Percentiles rank a stretch among this genome's conserved stretches.
phyloP scores from a whole-genome alignment of 2,329 filamentous ascomycete genomes.

The Shiraia sp. region DNA sequence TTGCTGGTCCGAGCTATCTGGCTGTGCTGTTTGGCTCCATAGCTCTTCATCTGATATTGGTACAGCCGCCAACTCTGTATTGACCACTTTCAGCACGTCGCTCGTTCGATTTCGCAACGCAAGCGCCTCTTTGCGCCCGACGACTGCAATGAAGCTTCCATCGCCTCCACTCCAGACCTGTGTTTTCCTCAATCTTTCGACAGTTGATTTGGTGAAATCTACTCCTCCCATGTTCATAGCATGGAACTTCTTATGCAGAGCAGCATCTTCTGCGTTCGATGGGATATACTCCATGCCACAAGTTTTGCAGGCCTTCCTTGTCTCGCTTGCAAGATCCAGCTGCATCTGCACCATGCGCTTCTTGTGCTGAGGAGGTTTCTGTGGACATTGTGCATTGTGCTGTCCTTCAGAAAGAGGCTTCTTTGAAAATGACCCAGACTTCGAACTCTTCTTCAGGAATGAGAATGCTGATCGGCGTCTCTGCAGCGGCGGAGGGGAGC shows the following conservation, averaged over 20 bases:
- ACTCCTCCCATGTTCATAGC: constrained; percentile 64
- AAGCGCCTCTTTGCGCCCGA: constrained; percentile 58
- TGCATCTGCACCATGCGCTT: constrained; percentile 61
- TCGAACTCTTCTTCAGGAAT: constrained; percentile 44
- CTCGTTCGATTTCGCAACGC: constrained; percentile 60
- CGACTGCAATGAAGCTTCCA: constrained; percentile 59
- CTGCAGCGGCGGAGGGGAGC: constrained; percentile 27
- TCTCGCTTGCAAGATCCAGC: constrained; percentile 61
- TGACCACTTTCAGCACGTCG: constrained; percentile 61
- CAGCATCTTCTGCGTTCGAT: constrained; percentile 63
- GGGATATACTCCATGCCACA: constrained; percentile 71
- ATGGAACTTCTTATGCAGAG: constrained; percentile 67
- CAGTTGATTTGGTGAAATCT: constrained; percentile 62
- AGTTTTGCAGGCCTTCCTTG: constrained; percentile 60
- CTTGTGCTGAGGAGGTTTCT: constrained; percentile 30
- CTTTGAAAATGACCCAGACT: constrained; percentile 14
- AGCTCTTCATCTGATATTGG: constrained; percentile 61
- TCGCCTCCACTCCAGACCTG: constrained; percentile 54
- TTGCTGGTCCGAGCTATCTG: constrained; percentile 1
- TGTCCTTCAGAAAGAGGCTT: constrained; percentile 28
- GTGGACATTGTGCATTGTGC: constrained; percentile 40
- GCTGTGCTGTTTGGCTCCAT: constrained; percentile 55
- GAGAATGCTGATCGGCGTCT: constrained; percentile 55
- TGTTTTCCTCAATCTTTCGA: constrained; percentile 55
- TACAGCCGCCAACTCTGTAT: constrained; percentile 64